These are phyloP conservation scores for Botrytis sinoallii DNA, from an alignment of 2,329 filamentous ascomycete species.

Conservation along the genomic window DNA sequence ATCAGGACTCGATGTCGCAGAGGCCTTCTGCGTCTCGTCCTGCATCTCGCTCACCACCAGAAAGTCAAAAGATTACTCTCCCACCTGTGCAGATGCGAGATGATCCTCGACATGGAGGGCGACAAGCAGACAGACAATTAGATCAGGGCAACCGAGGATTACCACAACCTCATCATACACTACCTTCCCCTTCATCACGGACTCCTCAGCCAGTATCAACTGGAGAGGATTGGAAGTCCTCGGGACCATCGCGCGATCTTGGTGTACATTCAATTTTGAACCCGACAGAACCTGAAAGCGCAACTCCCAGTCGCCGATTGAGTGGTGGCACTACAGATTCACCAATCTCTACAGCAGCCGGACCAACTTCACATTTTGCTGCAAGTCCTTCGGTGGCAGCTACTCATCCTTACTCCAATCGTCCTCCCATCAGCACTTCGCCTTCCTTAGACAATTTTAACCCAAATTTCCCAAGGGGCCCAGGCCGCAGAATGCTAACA, in stretches of 20 bases:
- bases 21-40: slow-evolving; percentile 55
- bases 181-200: slow-evolving; percentile 28
- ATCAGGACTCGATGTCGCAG: slow-evolving; percentile 64
- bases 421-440: slow-evolving; percentile 27
- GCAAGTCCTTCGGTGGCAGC: slow-evolving; percentile 28
- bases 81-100: slow-evolving; percentile 38
- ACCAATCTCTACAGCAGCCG: slow-evolving; percentile 26
- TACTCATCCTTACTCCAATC: slow-evolving; percentile 28
- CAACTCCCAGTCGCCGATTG: slow-evolving; percentile 24
- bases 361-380: slow-evolving; percentile 28
- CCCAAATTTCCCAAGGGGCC: slow-evolving; percentile 31
- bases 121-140: slow-evolving; percentile 30
- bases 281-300: slow-evolving; percentile 35
- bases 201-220: slow-evolving; percentile 22
- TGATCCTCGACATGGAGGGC: slow-evolving; percentile 32
- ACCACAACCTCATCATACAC: slow-evolving; percentile 23
- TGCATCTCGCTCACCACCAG: slow-evolving; percentile 46
- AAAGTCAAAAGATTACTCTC: slow-evolving; percentile 37
- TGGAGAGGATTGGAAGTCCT: slow-evolving; percentile 31
- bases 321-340: slow-evolving; percentile 30
- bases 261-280: slow-evolving; percentile 40
- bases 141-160: slow-evolving; percentile 29
- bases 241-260: slow-evolving; percentile 34
- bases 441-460: slow-evolving; percentile 26
- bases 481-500: slow-evolving; percentile 32